phyloP scores from a whole-genome alignment of 148 eudicot species.

The Fagopyrum esculentum region DNA sequence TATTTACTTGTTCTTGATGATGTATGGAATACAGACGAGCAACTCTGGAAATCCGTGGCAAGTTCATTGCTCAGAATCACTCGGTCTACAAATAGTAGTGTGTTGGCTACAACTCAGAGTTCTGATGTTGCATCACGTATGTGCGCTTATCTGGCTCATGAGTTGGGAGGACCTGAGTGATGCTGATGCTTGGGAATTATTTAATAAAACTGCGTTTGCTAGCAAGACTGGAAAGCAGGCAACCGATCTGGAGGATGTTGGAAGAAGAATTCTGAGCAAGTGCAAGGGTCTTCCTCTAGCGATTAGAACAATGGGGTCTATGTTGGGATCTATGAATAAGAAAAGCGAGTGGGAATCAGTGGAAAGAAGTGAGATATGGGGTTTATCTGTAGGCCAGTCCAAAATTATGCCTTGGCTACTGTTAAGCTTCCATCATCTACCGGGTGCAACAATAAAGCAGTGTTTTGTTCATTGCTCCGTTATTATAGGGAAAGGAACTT shows the following conservation, averaged over 20 bases:
- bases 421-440: constrained; percentile 2
- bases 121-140: background rate
- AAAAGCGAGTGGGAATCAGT: background rate
- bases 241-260: background rate
- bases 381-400: background rate
- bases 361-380: constrained; percentile 8
- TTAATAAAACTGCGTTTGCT: background rate
- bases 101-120: constrained; percentile 5
- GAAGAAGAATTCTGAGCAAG: background rate
- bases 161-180: background rate
- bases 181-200: background rate
- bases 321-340: background rate
- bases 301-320: background rate
- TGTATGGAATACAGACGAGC: background rate
- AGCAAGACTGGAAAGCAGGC: background rate
- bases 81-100: background rate
- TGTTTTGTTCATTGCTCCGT: constrained; percentile 11
- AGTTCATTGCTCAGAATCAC: background rate
- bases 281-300: background rate
- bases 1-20: constrained; percentile 9
- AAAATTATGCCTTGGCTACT: constrained; percentile 3
- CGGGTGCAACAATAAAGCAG: background rate
- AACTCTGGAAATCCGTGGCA: background rate
- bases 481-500: background rate
- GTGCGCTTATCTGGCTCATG: background rate